Evolutionary conservation across 1,139 yeast species (phyloP), one percentile per base, ranked within the genome.

Genomic region (Insectozyma bohioensis): DNA sequence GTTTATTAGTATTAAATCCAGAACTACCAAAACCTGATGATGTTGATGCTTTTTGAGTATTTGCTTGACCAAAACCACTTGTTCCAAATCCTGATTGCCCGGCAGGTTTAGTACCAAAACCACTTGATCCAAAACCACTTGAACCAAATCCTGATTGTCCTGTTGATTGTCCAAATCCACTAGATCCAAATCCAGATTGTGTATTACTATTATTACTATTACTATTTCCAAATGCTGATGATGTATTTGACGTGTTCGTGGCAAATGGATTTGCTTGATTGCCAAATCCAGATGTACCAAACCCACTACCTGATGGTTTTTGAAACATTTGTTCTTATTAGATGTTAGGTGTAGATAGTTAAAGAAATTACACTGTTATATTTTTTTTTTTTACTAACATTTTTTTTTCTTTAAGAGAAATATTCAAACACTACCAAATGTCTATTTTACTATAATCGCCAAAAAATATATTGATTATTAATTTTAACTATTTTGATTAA

Each of bases 71-170:
- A 35, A 35, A 35, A 4, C 34, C 37, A 23, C 22, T 29, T 6
- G 12, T 24, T 3, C 53, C 26, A 42, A 36, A 26, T n/a, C 39
- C 39, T 42, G 45, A 9, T 33, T 32, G 19, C 32, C 13, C n/a
- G n/a, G n/a, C n/a, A n/a, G 38, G 24, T 20, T 34, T 31, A 15
- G 25, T 33, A 3, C 44, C 47, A 39, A 46, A 42, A 7, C 46
- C 48, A 19, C 36, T 20, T 10, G 41, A 33, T 7, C 60, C 59
- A 45, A 54, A 51, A 4, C 51, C 55, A n/a, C n/a, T n/a, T n/a
- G n/a, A n/a, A n/a, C 30, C 33, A 11, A 30, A 15, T 12, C 26
- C 33, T 31, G 35, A 21, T 13, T 26, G 24, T 31, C 17, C 36
- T 26, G 12, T 16, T 22, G 36, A 12, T 4, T 11, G 18, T 14